Percentiles rank a stretch among this genome's conserved stretches.
These are phyloP conservation scores for Megacollybia marginata DNA, from an alignment of 768 basidiomycete species.

Conservation along the genomic window DNA sequence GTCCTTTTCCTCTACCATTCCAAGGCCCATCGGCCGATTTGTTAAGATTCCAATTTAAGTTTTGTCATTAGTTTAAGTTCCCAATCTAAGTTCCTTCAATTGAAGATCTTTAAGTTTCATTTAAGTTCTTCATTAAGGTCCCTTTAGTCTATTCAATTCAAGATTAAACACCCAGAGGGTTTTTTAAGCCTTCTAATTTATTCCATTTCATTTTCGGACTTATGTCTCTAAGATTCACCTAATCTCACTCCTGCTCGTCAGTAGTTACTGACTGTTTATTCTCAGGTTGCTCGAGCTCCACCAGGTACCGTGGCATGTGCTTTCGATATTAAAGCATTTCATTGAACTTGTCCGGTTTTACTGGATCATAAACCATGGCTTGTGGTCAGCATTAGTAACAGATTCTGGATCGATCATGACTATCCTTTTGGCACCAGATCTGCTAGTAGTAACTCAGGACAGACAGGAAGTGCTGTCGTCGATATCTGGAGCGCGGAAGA, in stretches of 20 bases:
- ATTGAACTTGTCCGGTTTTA: constrained; percentile 23
- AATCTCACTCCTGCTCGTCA: not conserved
- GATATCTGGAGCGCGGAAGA: constrained; percentile 19
- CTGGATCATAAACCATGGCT: constrained; percentile 27
- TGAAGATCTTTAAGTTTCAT: not conserved
- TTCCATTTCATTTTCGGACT: not conserved
- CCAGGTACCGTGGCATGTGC: constrained; percentile 22
- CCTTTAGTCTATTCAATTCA: not conserved
- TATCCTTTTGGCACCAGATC: constrained; percentile 21
- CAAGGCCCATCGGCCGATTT: not conserved
- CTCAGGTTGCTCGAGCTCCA: constrained; percentile 21
- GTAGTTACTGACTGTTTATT: not conserved
- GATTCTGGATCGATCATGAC: constrained; percentile 24
- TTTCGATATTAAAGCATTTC: constrained; percentile 25
- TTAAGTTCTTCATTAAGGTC: not conserved
- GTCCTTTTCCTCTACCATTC: constrained; percentile 1
- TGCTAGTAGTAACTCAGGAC: constrained; percentile 23
- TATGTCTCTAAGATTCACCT: not conserved
- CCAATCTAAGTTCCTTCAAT: not conserved
- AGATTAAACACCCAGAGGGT: not conserved
- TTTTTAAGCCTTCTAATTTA: not conserved
- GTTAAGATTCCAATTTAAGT: not conserved
- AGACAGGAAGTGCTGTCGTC: constrained; percentile 17
- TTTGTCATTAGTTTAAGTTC: not conserved
- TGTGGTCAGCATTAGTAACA: constrained; percentile 16